Conservation (phyloP, 2,329 filamentous ascomycete species). For the Fusarium albidum region DNA sequence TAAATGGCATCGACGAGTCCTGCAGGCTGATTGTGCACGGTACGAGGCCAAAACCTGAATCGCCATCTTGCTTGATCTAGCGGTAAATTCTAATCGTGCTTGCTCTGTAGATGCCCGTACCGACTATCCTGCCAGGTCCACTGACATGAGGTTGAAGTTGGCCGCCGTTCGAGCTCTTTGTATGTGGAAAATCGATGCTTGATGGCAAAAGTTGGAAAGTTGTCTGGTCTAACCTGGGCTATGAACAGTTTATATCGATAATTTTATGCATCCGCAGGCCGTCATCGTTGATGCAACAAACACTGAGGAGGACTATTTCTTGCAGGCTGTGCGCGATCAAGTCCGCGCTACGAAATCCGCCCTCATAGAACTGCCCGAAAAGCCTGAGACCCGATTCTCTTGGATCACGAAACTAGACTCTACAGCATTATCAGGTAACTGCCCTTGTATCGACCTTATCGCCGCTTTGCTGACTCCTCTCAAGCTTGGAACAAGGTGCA, state of each 20-base stretch:
- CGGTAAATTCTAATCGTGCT: constrained; percentile 33
- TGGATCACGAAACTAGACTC: constrained; percentile 86
- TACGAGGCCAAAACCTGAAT: too few species aligned
- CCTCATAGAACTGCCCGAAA: constrained; percentile 77
- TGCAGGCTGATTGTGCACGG: constrained; percentile 73
- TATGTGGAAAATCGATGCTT: constrained; percentile 43
- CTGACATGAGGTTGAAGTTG: constrained; percentile 72
- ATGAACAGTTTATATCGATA: constrained; percentile 68
- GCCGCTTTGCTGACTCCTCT: constrained; percentile 15
- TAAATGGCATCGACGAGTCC: constrained; percentile 79
- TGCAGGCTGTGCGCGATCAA: constrained; percentile 65
- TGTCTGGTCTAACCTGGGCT: constrained; percentile 13
- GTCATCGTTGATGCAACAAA: constrained; percentile 74
- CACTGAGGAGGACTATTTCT: constrained; percentile 75
- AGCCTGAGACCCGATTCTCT: constrained; percentile 67
- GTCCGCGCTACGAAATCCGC: constrained; percentile 61
- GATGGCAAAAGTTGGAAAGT: background rate
- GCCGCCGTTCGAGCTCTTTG: constrained; percentile 71
- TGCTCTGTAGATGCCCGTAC: constrained; percentile 79
- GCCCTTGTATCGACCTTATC: constrained; percentile 22
- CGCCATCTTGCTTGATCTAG: too few species aligned
- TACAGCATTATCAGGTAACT: constrained; percentile 69
- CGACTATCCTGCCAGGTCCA: constrained; percentile 75
- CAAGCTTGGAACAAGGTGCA: constrained; percentile 79
- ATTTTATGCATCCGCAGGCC: constrained; percentile 79